Percentiles rank a stretch among this genome's conserved stretches.
Evolutionary conservation across 345 rosid genomes (phyloP).

Genomic region (Theobroma cacao): DNA sequence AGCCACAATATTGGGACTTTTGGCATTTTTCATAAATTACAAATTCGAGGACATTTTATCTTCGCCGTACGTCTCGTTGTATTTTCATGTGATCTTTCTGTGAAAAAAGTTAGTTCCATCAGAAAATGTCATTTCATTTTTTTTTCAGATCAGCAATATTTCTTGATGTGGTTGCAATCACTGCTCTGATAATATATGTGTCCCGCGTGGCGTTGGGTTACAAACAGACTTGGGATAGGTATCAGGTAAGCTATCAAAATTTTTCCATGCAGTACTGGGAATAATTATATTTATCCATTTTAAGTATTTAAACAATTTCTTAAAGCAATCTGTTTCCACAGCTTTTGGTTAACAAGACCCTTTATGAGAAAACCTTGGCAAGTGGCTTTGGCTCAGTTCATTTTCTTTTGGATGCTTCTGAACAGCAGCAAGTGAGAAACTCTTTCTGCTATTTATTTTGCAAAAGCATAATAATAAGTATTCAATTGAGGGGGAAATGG

Average conservation of each 20-base stretch:
- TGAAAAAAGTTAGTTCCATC: neutral
- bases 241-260: slow-evolving; percentile 58
- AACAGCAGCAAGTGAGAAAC: slow-evolving; percentile 81
- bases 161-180: slow-evolving; percentile 79
- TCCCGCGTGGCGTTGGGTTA: slow-evolving; percentile 91
- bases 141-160: slow-evolving; percentile 72
- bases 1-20: slow-evolving; percentile 84
- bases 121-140: neutral
- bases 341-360: slow-evolving; percentile 91
- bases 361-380: slow-evolving; percentile 93
- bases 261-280: neutral
- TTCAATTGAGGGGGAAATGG: neutral
- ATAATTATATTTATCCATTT: neutral
- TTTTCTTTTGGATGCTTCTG: slow-evolving; percentile 95
- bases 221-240: slow-evolving; percentile 97
- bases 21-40: slow-evolving; percentile 85
- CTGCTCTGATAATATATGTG: slow-evolving; percentile 77
- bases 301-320: slow-evolving; percentile 19
- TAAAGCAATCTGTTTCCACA: slow-evolving; percentile 30
- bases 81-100: neutral
- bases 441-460: slow-evolving; percentile 10
- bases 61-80: slow-evolving; percentile 63
- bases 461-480: neutral
- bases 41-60: slow-evolving; percentile 82
- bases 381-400: slow-evolving; percentile 95